Conservation (phyloP, 2,329 filamentous ascomycete genomes). For the Esteya vermicola region DNA sequence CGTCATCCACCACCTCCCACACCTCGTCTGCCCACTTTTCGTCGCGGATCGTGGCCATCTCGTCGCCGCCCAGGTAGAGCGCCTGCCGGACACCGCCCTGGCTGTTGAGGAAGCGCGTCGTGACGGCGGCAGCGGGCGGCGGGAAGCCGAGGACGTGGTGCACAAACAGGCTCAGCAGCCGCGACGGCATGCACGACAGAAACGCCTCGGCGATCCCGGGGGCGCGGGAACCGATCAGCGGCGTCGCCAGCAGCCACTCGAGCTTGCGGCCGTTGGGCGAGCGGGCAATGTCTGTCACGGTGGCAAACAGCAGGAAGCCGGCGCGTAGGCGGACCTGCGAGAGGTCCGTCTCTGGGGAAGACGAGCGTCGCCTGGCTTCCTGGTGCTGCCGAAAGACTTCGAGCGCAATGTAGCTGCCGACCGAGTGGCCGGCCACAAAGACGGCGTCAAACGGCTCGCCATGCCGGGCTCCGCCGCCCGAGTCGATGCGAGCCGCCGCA, state of each 20-base stretch:
- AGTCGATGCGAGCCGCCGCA: constrained; percentile 14
- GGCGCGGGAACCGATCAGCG: constrained; percentile 25
- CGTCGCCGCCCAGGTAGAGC: constrained; percentile 42
- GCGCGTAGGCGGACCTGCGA: constrained; percentile 25
- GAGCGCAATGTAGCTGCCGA: constrained; percentile 58
- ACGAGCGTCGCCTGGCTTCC: constrained; percentile 9
- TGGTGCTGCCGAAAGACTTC: constrained; percentile 49
- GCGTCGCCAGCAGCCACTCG: constrained; percentile 24
- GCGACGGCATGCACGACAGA: constrained; percentile 25
- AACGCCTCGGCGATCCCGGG: constrained; percentile 26
- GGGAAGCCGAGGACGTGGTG: constrained; percentile 28
- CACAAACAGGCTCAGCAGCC: constrained; percentile 28
- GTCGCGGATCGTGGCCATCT: constrained; percentile 43
- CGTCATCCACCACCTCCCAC: constrained; percentile 28
- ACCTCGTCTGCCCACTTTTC: constrained; percentile 45
- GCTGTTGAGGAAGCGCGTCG: constrained; percentile 38
- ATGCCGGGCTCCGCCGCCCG: constrained; percentile 15
- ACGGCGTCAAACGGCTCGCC: constrained; percentile 38
- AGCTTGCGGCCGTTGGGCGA: constrained; percentile 45
- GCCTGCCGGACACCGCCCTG: constrained; percentile 45
- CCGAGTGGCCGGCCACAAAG: constrained; percentile 59
- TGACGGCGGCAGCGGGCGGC: constrained; percentile 30
- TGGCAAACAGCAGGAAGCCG: constrained; percentile 59
- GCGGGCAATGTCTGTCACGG: constrained; percentile 54
- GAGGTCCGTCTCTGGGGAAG: neutral